Conservation (phyloP, 495 filamentous ascomycete species). For the Stereocaulon alpinum region DNA sequence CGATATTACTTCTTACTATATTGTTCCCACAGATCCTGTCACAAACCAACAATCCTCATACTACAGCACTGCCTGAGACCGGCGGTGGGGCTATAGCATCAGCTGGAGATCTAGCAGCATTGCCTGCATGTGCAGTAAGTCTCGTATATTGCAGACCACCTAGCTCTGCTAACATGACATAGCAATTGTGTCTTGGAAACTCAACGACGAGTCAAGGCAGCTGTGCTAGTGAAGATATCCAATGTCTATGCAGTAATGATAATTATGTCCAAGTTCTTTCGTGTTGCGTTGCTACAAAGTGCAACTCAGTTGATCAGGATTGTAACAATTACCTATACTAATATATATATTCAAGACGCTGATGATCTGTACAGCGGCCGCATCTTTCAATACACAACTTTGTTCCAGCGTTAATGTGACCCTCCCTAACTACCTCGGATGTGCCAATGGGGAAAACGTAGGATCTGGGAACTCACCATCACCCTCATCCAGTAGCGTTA, state of each 20-base stretch:
- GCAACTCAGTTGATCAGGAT: slow-evolving; percentile 17
- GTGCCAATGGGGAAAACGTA: background rate
- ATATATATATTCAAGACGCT: background rate
- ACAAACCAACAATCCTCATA: background rate
- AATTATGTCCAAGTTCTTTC: slow-evolving; percentile 17
- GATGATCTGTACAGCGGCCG: slow-evolving; percentile 16
- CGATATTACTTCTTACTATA: slow-evolving; percentile 2
- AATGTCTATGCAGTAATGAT: slow-evolving; percentile 20
- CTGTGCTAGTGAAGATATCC: slow-evolving; percentile 19
- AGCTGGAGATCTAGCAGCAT: background rate
- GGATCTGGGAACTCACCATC: background rate
- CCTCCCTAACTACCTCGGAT: slow-evolving; percentile 20
- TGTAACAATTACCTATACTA: slow-evolving; percentile 8
- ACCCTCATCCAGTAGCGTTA: background rate
- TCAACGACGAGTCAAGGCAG: background rate
- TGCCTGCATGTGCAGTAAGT: slow-evolving; percentile 18
- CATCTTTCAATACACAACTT: slow-evolving; percentile 15
- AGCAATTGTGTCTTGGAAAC: slow-evolving; percentile 17
- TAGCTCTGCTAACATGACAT: background rate
- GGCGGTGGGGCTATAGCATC: background rate
- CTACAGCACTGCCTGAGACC: background rate
- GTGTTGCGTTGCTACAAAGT: slow-evolving; percentile 21
- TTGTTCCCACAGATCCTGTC: slow-evolving; percentile 3
- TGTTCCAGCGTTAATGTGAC: slow-evolving; percentile 22
- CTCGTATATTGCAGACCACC: background rate